phyloP scores from a whole-genome alignment of 306 rosid species.

The Myrica gale region DNA sequence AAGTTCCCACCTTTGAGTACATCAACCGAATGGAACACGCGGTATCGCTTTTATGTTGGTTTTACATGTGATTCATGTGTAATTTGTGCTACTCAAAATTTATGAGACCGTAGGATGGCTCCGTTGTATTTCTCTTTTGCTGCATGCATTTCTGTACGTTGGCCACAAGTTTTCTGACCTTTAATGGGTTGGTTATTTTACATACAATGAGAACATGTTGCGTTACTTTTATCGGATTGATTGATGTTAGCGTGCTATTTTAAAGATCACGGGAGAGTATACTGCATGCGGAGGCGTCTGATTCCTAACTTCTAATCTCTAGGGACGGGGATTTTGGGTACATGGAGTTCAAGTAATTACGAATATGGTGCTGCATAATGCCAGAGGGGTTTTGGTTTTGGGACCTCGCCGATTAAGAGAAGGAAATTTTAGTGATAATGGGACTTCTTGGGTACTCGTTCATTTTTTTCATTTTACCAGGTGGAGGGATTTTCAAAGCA shows the following conservation, averaged over 20 bases:
- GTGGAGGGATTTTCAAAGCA: too few species aligned
- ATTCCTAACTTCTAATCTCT: not conserved
- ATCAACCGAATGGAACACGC: too few species aligned
- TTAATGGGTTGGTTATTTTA: too few species aligned
- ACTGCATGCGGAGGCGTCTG: not conserved
- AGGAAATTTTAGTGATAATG: not conserved
- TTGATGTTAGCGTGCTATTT: not conserved
- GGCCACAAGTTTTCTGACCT: not conserved
- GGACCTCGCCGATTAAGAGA: not conserved
- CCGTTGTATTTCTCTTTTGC: not conserved
- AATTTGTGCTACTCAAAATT: not conserved
- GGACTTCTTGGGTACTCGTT: too few species aligned
- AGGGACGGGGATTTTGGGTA: not conserved
- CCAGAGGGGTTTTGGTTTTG: not conserved
- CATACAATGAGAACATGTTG: not conserved
- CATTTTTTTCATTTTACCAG: too few species aligned
- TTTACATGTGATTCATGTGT: constrained; percentile 2
- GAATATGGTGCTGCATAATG: not conserved
- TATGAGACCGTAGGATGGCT: not conserved
- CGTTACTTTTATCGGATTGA: not conserved
- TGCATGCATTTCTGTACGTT: not conserved
- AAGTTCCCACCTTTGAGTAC: not conserved
- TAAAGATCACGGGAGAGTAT: not conserved
- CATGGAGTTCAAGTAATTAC: not conserved
- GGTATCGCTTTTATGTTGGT: not conserved